Conservation (phyloP, 345 rosid species). For the Boechera retrofracta region DNA sequence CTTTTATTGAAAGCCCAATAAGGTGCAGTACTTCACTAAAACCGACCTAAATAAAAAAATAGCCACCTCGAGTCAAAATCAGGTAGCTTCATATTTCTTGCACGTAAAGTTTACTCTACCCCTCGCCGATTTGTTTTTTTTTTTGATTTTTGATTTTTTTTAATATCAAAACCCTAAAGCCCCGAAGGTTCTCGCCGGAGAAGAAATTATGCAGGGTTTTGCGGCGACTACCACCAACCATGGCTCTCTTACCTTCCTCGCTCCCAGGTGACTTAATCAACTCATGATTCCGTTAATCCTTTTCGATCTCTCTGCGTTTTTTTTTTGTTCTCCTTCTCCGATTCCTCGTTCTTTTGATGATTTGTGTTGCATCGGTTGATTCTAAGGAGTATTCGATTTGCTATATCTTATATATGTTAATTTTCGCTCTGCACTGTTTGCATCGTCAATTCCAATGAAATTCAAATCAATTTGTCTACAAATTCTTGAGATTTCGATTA, state of each 20-base stretch:
- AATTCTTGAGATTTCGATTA: background rate
- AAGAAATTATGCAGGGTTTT: constrained; percentile 45
- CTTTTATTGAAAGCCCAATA: constrained; percentile 33
- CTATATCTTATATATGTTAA: background rate
- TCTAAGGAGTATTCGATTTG: background rate
- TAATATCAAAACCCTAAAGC: constrained; percentile 24
- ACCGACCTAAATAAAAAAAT: constrained; percentile 17
- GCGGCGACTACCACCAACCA: constrained; percentile 43
- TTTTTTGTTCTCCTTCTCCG: background rate
- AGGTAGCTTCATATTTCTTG: constrained; percentile 45
- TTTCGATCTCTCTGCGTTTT: constrained; percentile 14
- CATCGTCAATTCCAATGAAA: background rate
- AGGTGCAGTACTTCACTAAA: background rate
- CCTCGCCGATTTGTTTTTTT: background rate
- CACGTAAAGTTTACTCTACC: constrained; percentile 40
- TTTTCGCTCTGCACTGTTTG: background rate
- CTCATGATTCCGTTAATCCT: background rate
- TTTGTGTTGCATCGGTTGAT: background rate
- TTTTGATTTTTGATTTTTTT: background rate
- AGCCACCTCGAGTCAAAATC: constrained; percentile 22
- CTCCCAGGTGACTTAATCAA: constrained; percentile 26
- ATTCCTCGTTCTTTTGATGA: background rate
- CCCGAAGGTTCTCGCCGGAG: constrained; percentile 38
- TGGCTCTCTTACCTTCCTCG: constrained; percentile 29
- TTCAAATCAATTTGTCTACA: background rate